phyloP scores from a whole-genome alignment of 345 rosid species.

The Stellera chamaejasme region DNA sequence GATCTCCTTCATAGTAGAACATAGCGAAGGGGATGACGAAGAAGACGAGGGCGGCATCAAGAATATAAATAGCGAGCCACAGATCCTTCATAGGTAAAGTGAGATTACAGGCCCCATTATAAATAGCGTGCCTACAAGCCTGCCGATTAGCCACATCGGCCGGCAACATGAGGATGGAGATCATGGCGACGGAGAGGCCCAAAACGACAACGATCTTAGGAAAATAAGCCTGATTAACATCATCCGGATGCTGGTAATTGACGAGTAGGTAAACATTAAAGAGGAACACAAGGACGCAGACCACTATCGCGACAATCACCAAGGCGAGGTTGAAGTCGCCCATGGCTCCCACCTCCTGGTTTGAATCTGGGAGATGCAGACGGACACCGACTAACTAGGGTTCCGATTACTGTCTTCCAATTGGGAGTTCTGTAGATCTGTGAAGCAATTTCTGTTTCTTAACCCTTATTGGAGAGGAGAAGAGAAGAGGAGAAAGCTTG shows the following conservation, averaged over 20 bases:
- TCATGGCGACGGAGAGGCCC: constrained; percentile 75
- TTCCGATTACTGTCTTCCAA: constrained; percentile 9
- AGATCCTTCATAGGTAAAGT: constrained; percentile 97
- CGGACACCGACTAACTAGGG: constrained; percentile 18
- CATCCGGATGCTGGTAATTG: constrained; percentile 98
- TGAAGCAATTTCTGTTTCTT: not conserved
- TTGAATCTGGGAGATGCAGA: constrained; percentile 19
- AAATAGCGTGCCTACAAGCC: constrained; percentile 86
- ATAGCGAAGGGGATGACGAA: constrained; percentile 93
- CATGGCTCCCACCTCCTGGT: constrained; percentile 40
- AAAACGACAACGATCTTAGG: constrained; percentile 96
- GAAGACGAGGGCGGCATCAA: constrained; percentile 87
- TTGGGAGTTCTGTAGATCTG: constrained; percentile 22
- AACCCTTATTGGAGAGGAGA: constrained; percentile 11
- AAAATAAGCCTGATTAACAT: constrained; percentile 95
- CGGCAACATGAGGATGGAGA: constrained; percentile 94
- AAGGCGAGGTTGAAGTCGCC: constrained; percentile 99
- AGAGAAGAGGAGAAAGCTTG: constrained; percentile 12
- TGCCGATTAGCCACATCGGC: constrained; percentile 99
- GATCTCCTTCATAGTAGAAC: constrained; percentile 99
- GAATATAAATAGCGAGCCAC: constrained; percentile 84
- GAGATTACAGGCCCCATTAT: constrained; percentile 89
- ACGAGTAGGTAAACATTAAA: constrained; percentile 94
- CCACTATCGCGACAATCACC: constrained; percentile 87
- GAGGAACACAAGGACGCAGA: constrained; percentile 77